Evolutionary conservation across 257 asterid genomes (phyloP).

Genomic region (Voacanga thouarsii): DNA sequence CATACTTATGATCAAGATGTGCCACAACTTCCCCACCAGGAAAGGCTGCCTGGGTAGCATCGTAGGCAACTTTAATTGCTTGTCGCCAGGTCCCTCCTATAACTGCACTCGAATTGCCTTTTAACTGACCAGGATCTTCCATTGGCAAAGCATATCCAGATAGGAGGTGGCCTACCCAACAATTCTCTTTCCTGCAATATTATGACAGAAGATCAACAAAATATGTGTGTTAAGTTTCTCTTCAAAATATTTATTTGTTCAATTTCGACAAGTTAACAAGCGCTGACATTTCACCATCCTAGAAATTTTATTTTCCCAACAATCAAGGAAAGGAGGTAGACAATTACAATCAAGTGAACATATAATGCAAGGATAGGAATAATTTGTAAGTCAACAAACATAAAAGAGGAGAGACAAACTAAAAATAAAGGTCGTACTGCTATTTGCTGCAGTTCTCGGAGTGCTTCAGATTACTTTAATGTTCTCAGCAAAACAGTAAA

Average conservation of each 20-base stretch:
- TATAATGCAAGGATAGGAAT: background rate
- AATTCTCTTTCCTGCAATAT: slow-evolving; percentile 57
- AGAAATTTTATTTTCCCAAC: background rate
- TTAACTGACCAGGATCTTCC: slow-evolving; percentile 83
- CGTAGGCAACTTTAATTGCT: slow-evolving; percentile 73
- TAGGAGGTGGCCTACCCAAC: slow-evolving; percentile 90
- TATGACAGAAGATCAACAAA: slow-evolving; percentile 9
- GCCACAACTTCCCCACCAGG: slow-evolving; percentile 86
- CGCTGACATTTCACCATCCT: background rate
- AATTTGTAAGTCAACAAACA: background rate
- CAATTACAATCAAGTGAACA: background rate
- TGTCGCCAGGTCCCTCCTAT: slow-evolving; percentile 91
- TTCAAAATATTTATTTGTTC: background rate
- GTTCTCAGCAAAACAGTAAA: background rate
- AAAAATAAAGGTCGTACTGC: background rate
- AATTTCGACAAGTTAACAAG: background rate
- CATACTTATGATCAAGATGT: slow-evolving; percentile 96
- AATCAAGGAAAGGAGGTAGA: background rate
- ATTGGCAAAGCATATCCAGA: slow-evolving; percentile 92
- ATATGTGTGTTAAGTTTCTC: background rate
- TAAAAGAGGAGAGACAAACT: background rate
- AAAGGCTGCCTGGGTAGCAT: slow-evolving; percentile 75
- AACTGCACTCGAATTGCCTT: slow-evolving; percentile 34
- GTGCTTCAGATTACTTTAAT: background rate
- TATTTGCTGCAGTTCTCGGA: background rate